phyloP scores from a whole-genome alignment of 202 grass and related monocot species.

The Carex arenaria region DNA sequence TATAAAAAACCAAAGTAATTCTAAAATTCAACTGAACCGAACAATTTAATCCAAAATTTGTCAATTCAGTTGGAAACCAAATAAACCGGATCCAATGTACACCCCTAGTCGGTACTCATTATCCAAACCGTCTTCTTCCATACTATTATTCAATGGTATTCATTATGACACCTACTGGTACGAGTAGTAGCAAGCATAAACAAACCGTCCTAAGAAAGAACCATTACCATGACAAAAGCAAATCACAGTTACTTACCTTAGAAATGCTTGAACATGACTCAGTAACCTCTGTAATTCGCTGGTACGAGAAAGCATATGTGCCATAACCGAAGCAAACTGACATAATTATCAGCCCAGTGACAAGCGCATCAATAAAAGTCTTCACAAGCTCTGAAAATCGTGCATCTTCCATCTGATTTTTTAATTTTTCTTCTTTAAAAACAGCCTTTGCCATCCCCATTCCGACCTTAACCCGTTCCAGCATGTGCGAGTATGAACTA shows the following conservation, averaged over 20 bases:
- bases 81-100: too few relatives aligned
- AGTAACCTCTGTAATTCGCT: conserved; percentile 64
- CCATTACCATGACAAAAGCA: background rate
- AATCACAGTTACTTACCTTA: conserved; percentile 34
- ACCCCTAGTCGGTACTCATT: background rate
- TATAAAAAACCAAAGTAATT: too few relatives aligned
- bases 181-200: background rate
- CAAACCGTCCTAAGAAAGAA: background rate
- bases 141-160: background rate
- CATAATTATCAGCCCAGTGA: conserved; percentile 81
- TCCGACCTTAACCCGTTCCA: conserved; percentile 63
- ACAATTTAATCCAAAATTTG: too few relatives aligned
- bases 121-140: background rate
- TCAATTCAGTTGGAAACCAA: too few relatives aligned
- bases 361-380: conserved; percentile 74
- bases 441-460: conserved; percentile 77
- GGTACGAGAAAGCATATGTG: conserved; percentile 67
- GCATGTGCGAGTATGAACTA: conserved; percentile 46
- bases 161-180: background rate
- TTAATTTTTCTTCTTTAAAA: conserved; percentile 82
- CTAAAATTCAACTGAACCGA: too few relatives aligned
- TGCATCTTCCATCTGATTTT: conserved; percentile 59
- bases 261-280: conserved; percentile 44
- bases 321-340: conserved; percentile 68
- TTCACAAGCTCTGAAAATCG: conserved; percentile 54